These are phyloP conservation scores for Astrephomene gubernaculifera DNA, from an alignment of 139 green algal species.

Conservation along the genomic window DNA sequence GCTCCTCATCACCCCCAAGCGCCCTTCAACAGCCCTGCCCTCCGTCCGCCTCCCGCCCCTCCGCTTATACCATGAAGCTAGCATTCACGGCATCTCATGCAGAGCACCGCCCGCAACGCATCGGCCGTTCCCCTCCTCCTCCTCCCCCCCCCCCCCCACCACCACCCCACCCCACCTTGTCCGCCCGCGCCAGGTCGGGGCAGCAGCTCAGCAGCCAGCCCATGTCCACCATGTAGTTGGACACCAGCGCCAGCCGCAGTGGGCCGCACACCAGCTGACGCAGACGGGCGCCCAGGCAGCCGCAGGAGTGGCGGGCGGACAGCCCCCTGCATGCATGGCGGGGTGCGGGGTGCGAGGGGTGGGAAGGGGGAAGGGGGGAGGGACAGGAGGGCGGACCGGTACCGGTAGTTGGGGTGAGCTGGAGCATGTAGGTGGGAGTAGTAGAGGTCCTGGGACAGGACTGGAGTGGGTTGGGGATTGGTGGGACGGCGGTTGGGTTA, in stretches of 20 bases:
- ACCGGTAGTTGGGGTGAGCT: background rate
- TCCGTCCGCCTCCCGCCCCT: too few relatives aligned
- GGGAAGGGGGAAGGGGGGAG: too few relatives aligned
- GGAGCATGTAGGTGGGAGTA: background rate
- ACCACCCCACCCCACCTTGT: slow-evolving; percentile 34
- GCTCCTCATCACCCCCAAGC: too few relatives aligned
- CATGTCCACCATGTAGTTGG: slow-evolving; percentile 86
- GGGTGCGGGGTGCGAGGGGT: background rate
- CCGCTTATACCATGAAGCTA: too few relatives aligned
- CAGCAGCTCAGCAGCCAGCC: slow-evolving; percentile 72
- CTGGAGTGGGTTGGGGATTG: background rate
- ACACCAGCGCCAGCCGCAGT: slow-evolving; percentile 61
- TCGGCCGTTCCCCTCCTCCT: too few relatives aligned
- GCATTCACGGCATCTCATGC: too few relatives aligned
- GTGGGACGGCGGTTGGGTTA: background rate
- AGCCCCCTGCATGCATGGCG: slow-evolving; percentile 37
- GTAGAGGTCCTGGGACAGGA: background rate
- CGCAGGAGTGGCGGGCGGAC: slow-evolving; percentile 50
- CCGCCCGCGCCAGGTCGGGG: slow-evolving; percentile 59
- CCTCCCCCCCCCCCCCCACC: too few relatives aligned
- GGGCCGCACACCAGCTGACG: slow-evolving; percentile 48
- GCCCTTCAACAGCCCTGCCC: too few relatives aligned
- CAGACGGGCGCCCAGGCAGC: slow-evolving; percentile 60
- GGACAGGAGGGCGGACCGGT: too few relatives aligned
- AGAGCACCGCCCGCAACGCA: too few relatives aligned